A percentile compares a stretch with the other conserved stretches of the same genome.
Conservation (phyloP, 768 basidiomycete genomes). For the Tricholoma sp. region DNA sequence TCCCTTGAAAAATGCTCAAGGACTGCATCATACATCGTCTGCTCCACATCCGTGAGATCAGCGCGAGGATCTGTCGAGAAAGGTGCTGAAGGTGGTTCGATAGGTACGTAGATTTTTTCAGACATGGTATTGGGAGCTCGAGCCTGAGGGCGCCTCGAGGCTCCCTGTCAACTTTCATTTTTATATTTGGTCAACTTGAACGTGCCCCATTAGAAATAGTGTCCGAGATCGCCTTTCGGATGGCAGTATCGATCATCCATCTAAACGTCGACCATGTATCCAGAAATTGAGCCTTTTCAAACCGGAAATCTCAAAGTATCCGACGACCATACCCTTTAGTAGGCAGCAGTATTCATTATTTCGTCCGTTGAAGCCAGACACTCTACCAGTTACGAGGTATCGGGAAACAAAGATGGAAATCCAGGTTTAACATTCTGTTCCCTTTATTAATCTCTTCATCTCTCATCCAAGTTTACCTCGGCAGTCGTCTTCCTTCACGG, state of each 20-base stretch:
- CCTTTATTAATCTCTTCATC: not conserved
- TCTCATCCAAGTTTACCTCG: not conserved
- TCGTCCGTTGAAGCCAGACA: not conserved
- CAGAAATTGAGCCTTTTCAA: constrained; percentile 59
- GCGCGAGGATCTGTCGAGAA: constrained; percentile 27
- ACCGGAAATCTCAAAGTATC: constrained; percentile 65
- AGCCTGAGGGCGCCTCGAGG: not conserved
- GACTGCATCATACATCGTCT: constrained; percentile 47
- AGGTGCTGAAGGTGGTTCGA: constrained; percentile 24
- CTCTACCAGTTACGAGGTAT: constrained; percentile 65
- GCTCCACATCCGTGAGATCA: constrained; percentile 39
- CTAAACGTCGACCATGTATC: constrained; percentile 62
- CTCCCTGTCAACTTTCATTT: not conserved
- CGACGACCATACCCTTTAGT: constrained; percentile 76
- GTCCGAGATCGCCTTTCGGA: not conserved
- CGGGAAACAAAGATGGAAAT: constrained; percentile 69
- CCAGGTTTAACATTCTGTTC: constrained; percentile 46
- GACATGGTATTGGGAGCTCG: constrained; percentile 6
- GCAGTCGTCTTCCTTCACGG: constrained; percentile 80
- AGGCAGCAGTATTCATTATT: constrained; percentile 3
- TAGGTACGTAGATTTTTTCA: constrained; percentile 28
- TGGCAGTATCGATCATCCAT: too few species aligned
- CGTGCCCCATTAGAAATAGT: not conserved
- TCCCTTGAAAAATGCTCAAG: constrained; percentile 53
- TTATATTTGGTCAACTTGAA: not conserved